These are phyloP conservation scores for Asclepias syriaca DNA, from an alignment of 257 asterid species.

Conservation along the genomic window DNA sequence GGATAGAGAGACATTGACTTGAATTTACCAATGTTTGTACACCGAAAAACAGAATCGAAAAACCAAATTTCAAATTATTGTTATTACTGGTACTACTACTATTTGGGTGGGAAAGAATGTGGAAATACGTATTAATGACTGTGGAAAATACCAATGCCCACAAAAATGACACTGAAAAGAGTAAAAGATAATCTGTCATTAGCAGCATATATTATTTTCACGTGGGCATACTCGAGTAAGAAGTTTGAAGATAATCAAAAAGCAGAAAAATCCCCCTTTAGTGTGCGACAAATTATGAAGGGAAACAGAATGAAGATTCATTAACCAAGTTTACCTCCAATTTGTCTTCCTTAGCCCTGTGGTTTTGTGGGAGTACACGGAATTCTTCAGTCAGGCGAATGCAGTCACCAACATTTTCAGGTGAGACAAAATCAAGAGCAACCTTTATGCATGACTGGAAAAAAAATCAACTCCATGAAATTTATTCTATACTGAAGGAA, in stretches of 20 bases:
- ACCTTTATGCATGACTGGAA: slow-evolving; percentile 88
- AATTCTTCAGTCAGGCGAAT: slow-evolving; percentile 65
- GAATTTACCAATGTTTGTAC: neutral
- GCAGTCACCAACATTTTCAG: slow-evolving; percentile 75
- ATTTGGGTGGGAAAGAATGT: neutral
- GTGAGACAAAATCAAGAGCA: slow-evolving; percentile 86
- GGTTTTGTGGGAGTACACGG: slow-evolving; percentile 76
- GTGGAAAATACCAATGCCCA: neutral
- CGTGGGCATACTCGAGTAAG: no score
- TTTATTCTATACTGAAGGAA: neutral
- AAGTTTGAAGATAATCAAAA: neutral
- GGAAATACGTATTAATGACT: neutral
- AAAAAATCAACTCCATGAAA: neutral
- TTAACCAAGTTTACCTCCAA: slow-evolving; percentile 50
- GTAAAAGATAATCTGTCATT: neutral
- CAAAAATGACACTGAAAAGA: neutral
- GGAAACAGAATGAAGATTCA: neutral
- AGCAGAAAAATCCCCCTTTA: neutral
- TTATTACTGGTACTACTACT: neutral
- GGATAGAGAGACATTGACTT: neutral
- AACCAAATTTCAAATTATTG: no score
- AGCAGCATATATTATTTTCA: neutral
- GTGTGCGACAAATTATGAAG: neutral
- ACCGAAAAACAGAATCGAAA: no score
- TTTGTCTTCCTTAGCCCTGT: slow-evolving; percentile 79